Percentiles rank a stretch among this genome's conserved stretches.
Conservation (phyloP, 2,329 filamentous ascomycete species). For the Xylaria sp. region DNA sequence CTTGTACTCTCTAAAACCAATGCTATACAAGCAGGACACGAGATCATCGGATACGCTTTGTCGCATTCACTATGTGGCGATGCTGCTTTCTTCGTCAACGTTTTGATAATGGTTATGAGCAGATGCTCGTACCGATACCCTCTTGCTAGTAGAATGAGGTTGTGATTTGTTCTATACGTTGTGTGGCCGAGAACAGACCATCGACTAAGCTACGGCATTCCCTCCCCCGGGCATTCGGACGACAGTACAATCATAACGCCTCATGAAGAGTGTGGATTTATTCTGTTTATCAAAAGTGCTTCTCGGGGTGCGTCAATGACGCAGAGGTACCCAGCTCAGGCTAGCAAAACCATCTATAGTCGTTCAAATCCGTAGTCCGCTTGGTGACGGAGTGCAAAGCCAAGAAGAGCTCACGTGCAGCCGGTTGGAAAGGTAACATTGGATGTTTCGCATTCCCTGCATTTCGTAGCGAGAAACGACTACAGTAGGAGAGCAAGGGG, state of each 20-base stretch:
- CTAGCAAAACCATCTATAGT: background rate
- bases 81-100: background rate
- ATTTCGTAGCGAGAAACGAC: background rate
- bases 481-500: background rate
- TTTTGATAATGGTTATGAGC: background rate
- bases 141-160: too few relatives aligned
- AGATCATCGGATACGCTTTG: background rate
- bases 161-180: too few relatives aligned
- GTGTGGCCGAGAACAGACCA: background rate
- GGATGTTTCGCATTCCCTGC: slow-evolving; percentile 3
- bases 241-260: background rate
- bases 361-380: background rate
- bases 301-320: background rate
- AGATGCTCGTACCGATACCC: too few relatives aligned
- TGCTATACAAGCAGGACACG: background rate
- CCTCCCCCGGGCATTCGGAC: background rate
- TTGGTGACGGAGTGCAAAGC: background rate
- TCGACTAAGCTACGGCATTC: background rate
- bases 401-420: slow-evolving; percentile 13
- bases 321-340: background rate
- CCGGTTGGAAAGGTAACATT: slow-evolving; percentile 4
- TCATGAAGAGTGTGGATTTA: background rate
- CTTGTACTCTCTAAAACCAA: background rate
- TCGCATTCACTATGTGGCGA: background rate
- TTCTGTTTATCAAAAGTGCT: background rate